A percentile compares a stretch with the other conserved stretches of the same genome.
Evolutionary conservation across 2,329 filamentous ascomycete species (phyloP).

Genomic region (Fusarium vanettenii): DNA sequence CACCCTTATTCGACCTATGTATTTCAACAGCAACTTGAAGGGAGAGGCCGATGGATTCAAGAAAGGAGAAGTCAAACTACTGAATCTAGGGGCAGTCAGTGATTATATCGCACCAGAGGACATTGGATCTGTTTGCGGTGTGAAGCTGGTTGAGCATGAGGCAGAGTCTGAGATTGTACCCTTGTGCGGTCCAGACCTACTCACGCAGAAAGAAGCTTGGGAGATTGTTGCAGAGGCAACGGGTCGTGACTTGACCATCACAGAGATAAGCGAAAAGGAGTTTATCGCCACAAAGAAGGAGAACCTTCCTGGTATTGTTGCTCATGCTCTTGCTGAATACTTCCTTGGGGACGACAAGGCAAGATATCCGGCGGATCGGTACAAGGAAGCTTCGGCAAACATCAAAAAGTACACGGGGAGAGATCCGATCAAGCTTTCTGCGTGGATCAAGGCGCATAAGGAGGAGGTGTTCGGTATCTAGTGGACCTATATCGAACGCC

Average conservation of each 20-base stretch:
- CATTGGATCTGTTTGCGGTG: slow-evolving; percentile 6
- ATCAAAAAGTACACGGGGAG: slow-evolving; percentile 17
- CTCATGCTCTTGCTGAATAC: neutral
- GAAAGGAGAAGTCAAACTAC: neutral
- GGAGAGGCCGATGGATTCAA: slow-evolving; percentile 9
- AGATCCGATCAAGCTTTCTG: neutral
- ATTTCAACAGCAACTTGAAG: slow-evolving; percentile 16
- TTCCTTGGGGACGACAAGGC: neutral
- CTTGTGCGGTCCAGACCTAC: slow-evolving; percentile 12
- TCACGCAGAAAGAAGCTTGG: slow-evolving; percentile 7
- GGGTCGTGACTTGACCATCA: neutral
- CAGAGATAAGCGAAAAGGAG: neutral
- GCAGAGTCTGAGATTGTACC: neutral
- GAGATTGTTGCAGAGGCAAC: neutral
- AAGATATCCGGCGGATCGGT: neutral
- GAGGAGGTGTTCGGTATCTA: neutral
- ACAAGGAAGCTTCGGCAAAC: slow-evolving; percentile 1
- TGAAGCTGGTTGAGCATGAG: neutral
- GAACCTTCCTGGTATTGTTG: neutral
- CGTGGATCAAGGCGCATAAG: slow-evolving; percentile 10
- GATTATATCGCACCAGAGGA: slow-evolving; percentile 28
- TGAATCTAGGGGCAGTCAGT: neutral
- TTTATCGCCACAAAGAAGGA: neutral
- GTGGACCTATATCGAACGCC: neutral
- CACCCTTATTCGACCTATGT: slow-evolving; percentile 6